Conservation (phyloP, 1,139 yeast species). For the Candida sojae region DNA sequence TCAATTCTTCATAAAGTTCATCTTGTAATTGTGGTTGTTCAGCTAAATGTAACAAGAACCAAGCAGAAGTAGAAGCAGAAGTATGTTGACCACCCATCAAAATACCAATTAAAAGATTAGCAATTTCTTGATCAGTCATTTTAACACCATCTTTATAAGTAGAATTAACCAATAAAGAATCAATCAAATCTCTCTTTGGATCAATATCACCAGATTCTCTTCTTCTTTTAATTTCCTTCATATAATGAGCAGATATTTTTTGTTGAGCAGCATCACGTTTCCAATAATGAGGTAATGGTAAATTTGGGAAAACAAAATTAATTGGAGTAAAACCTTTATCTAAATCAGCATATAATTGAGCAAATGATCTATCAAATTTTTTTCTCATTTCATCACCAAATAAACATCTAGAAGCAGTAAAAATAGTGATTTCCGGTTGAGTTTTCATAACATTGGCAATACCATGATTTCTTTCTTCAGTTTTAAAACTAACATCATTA, state of each 20-base stretch:
- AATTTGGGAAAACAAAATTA: conserved; percentile 91
- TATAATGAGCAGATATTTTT: conserved; percentile 76
- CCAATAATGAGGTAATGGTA: conserved; percentile 86
- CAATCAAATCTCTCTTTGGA: conserved; percentile 85
- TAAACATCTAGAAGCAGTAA: conserved; percentile 90
- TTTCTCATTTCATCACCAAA: conserved; percentile 90
- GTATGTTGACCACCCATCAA: conserved; percentile 99
- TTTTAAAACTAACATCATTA: conserved; percentile 45
- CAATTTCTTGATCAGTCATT: conserved; percentile 95
- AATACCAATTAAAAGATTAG: conserved; percentile 90
- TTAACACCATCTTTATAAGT: conserved; percentile 90
- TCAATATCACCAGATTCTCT: conserved; percentile 71
- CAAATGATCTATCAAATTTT: conserved; percentile 80
- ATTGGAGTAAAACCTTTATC: conserved; percentile 97
- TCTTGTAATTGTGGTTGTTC: conserved; percentile 84
- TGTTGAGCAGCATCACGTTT: conserved; percentile 87
- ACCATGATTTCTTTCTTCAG: conserved; percentile 46
- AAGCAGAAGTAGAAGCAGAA: conserved; percentile 92
- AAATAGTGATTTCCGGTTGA: conserved; percentile 94
- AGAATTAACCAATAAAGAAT: conserved; percentile 77
- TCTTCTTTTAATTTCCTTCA: conserved; percentile 74
- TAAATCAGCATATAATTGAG: conserved; percentile 82
- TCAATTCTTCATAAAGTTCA: conserved; percentile 73
- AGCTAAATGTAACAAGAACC: conserved; percentile 91
- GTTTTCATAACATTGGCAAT: conserved; percentile 72